A percentile compares a stretch with the other conserved stretches of the same genome.
phyloP scores from a whole-genome alignment of 1,284 basidiomycete species.

The Vanrija sp. region DNA sequence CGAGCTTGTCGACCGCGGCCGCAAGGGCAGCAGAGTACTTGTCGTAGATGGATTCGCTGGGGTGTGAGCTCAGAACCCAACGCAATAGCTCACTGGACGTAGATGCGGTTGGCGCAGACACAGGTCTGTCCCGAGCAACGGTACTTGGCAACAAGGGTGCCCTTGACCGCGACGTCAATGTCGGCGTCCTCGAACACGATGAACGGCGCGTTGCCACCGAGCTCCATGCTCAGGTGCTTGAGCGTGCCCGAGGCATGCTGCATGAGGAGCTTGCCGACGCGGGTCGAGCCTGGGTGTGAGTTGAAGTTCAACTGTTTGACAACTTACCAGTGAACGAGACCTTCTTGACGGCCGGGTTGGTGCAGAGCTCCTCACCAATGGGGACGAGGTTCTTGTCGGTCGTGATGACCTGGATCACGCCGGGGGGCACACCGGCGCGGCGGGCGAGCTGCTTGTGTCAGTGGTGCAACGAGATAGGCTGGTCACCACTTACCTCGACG shows the following conservation, averaged over 20 bases:
- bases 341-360: constrained; percentile 62
- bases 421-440: constrained; percentile 88
- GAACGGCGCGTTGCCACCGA: constrained; percentile 66
- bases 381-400: constrained; percentile 29
- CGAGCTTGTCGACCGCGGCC: constrained; percentile 66
- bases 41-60: constrained; percentile 21
- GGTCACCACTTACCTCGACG: neutral
- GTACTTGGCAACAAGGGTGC: constrained; percentile 86
- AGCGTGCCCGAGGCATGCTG: constrained; percentile 77
- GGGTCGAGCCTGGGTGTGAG: constrained; percentile 58
- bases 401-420: constrained; percentile 89
- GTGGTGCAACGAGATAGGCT: too few species aligned
- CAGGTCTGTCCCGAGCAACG: constrained; percentile 78
- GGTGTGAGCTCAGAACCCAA: too few species aligned
- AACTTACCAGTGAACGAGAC: constrained; percentile 69
- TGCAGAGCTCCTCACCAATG: constrained; percentile 28
- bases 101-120: constrained; percentile 63
- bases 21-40: constrained; percentile 27
- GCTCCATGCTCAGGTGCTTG: constrained; percentile 82
- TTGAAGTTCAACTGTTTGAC: too few species aligned
- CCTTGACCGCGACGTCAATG: constrained; percentile 80
- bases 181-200: constrained; percentile 96
- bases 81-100: constrained; percentile 59
- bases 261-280: constrained; percentile 82
- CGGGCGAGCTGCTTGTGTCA: constrained; percentile 56